These are phyloP conservation scores for Hypoxylon sp. DNA, from an alignment of 2,329 filamentous ascomycete species.

Conservation along the genomic window DNA sequence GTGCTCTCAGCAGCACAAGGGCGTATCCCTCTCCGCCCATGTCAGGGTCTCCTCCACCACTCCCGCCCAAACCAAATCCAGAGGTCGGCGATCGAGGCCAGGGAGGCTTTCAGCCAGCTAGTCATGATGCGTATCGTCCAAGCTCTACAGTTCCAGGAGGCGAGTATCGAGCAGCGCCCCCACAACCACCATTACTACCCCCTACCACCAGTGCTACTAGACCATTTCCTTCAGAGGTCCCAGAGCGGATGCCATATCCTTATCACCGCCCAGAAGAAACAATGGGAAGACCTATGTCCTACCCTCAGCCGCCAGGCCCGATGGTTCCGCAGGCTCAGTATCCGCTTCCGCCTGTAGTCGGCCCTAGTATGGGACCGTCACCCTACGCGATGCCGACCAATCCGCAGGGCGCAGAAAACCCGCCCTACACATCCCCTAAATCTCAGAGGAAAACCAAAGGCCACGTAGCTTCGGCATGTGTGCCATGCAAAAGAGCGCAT, in stretches of 20 bases:
- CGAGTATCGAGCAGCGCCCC: conserved; percentile 56
- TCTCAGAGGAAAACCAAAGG: conserved; percentile 79
- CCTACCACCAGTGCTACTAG: conserved; percentile 51
- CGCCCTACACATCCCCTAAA: conserved; percentile 69
- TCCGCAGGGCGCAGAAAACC: conserved; percentile 60
- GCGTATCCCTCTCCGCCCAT: conserved; percentile 81
- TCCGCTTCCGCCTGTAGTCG: conserved; percentile 55
- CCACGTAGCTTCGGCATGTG: conserved; percentile 86
- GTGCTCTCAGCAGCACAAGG: conserved; percentile 67
- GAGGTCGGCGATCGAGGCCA: conserved; percentile 70
- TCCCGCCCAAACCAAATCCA: conserved; percentile 71
- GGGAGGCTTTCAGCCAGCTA: conserved; percentile 61
- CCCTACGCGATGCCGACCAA: conserved; percentile 53
- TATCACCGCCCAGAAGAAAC: conserved; percentile 59
- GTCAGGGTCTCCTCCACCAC: conserved; percentile 77
- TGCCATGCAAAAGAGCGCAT: conserved; percentile 89
- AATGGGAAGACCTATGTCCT: conserved; percentile 54
- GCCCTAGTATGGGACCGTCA: conserved; percentile 51
- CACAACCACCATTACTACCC: conserved; percentile 51
- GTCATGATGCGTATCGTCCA: conserved; percentile 68
- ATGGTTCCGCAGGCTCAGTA: conserved; percentile 56
- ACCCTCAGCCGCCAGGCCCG: conserved; percentile 54
- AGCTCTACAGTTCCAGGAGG: conserved; percentile 55
- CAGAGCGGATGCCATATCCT: conserved; percentile 59
- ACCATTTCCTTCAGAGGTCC: conserved; percentile 57